Evolutionary conservation across 1,284 basidiomycete genomes (phyloP).

Genomic region (Sparassis latifolia): DNA sequence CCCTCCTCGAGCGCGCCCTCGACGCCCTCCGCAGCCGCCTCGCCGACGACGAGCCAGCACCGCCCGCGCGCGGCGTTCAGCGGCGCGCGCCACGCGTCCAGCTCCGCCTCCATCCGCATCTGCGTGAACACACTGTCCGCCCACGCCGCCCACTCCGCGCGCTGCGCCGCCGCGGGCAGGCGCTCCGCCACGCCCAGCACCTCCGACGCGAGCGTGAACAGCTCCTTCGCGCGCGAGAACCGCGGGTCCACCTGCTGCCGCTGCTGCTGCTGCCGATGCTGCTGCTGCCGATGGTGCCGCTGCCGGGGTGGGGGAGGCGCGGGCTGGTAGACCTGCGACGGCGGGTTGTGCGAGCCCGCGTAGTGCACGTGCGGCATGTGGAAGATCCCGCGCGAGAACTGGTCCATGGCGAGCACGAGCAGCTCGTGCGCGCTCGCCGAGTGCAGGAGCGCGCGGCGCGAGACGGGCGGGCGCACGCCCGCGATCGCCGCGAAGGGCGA

Average conservation of each 20-base stretch:
- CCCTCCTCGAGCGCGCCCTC: slow-evolving; percentile 41
- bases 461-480: slow-evolving; percentile 43
- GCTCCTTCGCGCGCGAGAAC: slow-evolving; percentile 51
- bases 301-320: slow-evolving; percentile 5
- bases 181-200: slow-evolving; percentile 56
- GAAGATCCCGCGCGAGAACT: slow-evolving; percentile 60
- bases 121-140: slow-evolving; percentile 54
- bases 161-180: slow-evolving; percentile 34
- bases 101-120: slow-evolving; percentile 53
- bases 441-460: slow-evolving; percentile 41
- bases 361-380: slow-evolving; percentile 57
- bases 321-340: slow-evolving; percentile 12
- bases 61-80: slow-evolving; percentile 43
- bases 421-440: slow-evolving; percentile 42
- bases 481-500: slow-evolving; percentile 51
- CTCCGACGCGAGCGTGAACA: slow-evolving; percentile 54
- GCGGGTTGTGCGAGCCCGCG: slow-evolving; percentile 20
- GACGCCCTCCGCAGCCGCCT: slow-evolving; percentile 44
- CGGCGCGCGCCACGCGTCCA: slow-evolving; percentile 38
- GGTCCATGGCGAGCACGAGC: slow-evolving; percentile 55
- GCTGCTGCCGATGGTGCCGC: background rate
- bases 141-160: slow-evolving; percentile 52
- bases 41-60: slow-evolving; percentile 48
- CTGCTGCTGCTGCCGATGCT: slow-evolving; percentile 7
- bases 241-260: slow-evolving; percentile 5